phyloP scores from a whole-genome alignment of 2,329 filamentous ascomycete species.

The Arthroderma sp. region DNA sequence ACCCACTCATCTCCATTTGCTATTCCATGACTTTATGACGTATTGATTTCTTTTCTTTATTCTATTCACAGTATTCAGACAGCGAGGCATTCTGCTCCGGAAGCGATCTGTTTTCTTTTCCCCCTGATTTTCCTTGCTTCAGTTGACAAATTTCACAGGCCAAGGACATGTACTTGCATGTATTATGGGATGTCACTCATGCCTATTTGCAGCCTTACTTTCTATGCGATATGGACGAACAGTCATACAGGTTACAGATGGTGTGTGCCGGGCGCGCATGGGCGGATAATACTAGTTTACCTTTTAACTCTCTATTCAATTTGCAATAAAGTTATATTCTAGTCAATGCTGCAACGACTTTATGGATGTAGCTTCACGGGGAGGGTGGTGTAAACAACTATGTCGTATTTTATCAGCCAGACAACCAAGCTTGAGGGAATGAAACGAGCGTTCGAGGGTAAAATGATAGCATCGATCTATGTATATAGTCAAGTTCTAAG shows the following conservation, averaged over 20 bases:
- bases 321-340: background rate
- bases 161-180: background rate
- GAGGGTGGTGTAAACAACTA: no score
- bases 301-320: background rate
- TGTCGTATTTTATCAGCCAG: no score
- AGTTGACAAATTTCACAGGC: background rate
- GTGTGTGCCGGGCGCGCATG: background rate
- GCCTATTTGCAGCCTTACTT: background rate
- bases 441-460: background rate
- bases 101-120: constrained; percentile 2
- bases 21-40: background rate
- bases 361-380: background rate
- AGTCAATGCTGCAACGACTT: background rate
- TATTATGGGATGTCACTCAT: constrained; percentile 2
- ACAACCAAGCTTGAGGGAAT: background rate
- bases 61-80: background rate
- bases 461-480: background rate
- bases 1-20: background rate
- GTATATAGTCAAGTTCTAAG: background rate
- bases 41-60: background rate
- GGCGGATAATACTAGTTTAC: background rate
- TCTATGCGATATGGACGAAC: background rate
- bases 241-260: background rate
- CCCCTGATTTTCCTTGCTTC: background rate
- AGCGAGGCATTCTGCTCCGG: background rate